Evolutionary conservation across 2,329 filamentous ascomycete genomes (phyloP), one percentile per base, ranked within the genome.

Genomic region (Ophiocordyceps camponoti-leonardi): DNA sequence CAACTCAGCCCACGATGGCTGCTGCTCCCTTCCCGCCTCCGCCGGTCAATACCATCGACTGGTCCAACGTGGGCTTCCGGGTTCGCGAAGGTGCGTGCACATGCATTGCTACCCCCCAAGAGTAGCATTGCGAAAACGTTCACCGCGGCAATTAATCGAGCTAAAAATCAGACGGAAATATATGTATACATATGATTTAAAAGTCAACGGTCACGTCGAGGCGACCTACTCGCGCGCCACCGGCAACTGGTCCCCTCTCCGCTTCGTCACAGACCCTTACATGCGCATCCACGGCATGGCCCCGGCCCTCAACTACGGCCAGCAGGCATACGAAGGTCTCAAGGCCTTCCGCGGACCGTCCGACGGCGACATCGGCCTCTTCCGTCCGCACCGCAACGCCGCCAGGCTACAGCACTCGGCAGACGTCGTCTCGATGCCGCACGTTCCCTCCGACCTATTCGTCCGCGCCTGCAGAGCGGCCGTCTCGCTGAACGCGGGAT

Each of bases 311-410:
- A 98, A 98, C 73, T 98, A 98, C 63, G 87, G 90, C 48, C 87
- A 94, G 61, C 92, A 96, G 68, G 90, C 86, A 56, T 98, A 94
- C 70, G 92, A 98, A 63, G 92, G 92, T n/a, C 79, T 96, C 61
- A 96, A 96, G 66, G 88, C 90, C 46, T 95, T 95, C 74, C 86
- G 90, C 50, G 70, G 73, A 2, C 83, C 86, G 18, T 68, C 73
- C 47, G 77, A 83, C 61, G 60, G 70, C 48, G 65, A 67, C 48
- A 88, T 96, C 66, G 77, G 79, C 60, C 77, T 96, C 61, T 96
- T 96, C 77, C 83, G 90, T 5, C 85, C 90, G 0, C 73, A 81
- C 57, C 79, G 81, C 59, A 96, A 96, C 62, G 92, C 88, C 35
- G 64, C 67, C 40, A 85, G 90, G 48, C 77, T 96, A 71, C 83